Evolutionary conservation across 129 eudicot genomes (phyloP), one percentile per base, ranked within the genome.

Genomic region (Kitagawia praeruptora): DNA sequence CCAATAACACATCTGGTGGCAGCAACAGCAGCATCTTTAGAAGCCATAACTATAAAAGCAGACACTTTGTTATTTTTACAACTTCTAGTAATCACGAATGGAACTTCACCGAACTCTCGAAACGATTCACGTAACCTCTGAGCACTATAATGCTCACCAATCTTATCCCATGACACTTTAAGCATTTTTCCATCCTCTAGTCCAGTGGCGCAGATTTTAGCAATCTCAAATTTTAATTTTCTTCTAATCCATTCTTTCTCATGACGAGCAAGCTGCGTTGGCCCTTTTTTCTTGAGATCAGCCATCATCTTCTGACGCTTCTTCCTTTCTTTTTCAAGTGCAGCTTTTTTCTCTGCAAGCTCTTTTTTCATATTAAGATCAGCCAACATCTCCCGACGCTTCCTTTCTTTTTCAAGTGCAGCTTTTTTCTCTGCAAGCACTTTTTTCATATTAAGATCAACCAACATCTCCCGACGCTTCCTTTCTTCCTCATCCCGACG

Each of bases 1-100:
- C 71, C 71, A 64, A 64, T 6, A 28, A 64, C 71, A 64, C 39
- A 27, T 31, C 39, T 64, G 14, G 71, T 64, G 5, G 40, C 71
- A 64, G 71, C 19, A 64, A 70, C 45, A 70, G 38, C 46, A 12
- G 74, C 74, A 70, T 70, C 74, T 69, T 69, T 34, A 3, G 74
- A 69, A 69, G 44, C 21, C 74, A 69, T 69, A 69, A 69, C 74
- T 1, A 69, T 13, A 28, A 69, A 37, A 5, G 40, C 74, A 1
- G 74, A 69, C 18, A 44, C 42, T 34, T 34, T 15, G 2, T 69
- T 69, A 4, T 10, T 34, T 4, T 28, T 34, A 69, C 8, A 69
- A 69, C 74, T 69, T 69, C 44, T 69, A 6, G 15, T 34, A 5
- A 69, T 19, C 74, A 69, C 74, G 2, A 34, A 34, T 5, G 7